Percentiles rank a stretch among this genome's conserved stretches.
Conservation (phyloP, 768 basidiomycete genomes). For the Suillus americanus region DNA sequence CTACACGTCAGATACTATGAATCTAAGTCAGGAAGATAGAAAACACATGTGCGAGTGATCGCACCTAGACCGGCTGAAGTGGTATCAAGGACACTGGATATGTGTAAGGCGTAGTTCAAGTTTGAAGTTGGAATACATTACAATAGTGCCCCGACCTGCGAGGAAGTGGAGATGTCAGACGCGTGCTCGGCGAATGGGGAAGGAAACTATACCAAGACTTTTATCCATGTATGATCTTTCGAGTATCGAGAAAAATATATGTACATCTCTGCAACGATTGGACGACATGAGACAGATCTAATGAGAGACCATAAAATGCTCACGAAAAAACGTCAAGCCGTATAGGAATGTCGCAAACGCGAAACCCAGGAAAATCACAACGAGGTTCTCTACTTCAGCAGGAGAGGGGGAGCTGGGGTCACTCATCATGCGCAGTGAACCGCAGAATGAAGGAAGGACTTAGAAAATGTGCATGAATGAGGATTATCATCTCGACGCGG, state of each 20-base stretch:
- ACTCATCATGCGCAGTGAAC: constrained; percentile 17
- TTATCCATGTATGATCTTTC: constrained; percentile 17
- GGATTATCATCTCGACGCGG: neutral
- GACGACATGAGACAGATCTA: neutral
- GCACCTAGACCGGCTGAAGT: constrained; percentile 24
- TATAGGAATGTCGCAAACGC: constrained; percentile 26
- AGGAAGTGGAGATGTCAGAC: neutral
- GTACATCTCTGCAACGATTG: constrained; percentile 22
- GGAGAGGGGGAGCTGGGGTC: constrained; percentile 10
- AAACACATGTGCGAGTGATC: neutral
- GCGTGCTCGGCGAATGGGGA: neutral
- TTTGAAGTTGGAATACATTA: constrained; percentile 2
- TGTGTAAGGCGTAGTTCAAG: neutral
- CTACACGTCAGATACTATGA: constrained; percentile 28
- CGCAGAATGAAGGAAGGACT: neutral
- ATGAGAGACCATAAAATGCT: constrained; percentile 1
- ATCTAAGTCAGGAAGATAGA: constrained; percentile 8
- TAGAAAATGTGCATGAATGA: constrained; percentile 1
- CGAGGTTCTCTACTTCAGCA: constrained; percentile 25
- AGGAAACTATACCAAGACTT: constrained; percentile 18
- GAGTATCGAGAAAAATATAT: constrained; percentile 30
- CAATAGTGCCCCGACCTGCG: constrained; percentile 23
- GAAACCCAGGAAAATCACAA: constrained; percentile 28
- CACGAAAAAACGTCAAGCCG: constrained; percentile 35
- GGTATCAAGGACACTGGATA: constrained; percentile 24